A percentile compares a stretch with the other conserved stretches of the same genome.
phyloP scores from a whole-genome alignment of 257 asterid genomes.

The Solanum sejunctum region DNA sequence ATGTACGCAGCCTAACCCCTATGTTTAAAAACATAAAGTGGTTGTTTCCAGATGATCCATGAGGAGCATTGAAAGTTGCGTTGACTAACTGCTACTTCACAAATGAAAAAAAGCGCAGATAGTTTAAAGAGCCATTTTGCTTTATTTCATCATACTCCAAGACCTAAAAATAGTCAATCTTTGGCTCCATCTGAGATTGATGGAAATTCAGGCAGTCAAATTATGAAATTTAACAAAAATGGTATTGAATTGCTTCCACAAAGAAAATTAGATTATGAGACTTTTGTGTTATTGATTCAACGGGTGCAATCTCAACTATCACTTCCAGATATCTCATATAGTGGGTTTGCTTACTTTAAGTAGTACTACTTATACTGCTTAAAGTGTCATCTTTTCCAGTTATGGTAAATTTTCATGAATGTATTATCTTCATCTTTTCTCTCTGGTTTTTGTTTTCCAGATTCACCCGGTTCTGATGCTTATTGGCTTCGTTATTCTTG shows the following conservation, averaged over 20 bases:
- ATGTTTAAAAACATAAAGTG: too few relatives aligned
- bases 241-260: not conserved
- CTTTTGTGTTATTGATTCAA: not conserved
- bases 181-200: too few relatives aligned
- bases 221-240: not conserved
- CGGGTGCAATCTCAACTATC: not conserved
- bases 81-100: too few relatives aligned
- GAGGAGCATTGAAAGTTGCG: too few relatives aligned
- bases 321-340: not conserved
- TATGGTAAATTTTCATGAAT: not conserved
- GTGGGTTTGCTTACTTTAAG: not conserved
- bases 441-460: conserved; percentile 26
- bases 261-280: not conserved
- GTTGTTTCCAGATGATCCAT: too few relatives aligned
- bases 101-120: too few relatives aligned
- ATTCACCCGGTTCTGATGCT: conserved; percentile 91
- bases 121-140: too few relatives aligned
- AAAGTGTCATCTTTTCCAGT: not conserved
- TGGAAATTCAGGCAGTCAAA: too few relatives aligned
- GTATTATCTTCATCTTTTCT: not conserved
- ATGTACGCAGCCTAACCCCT: too few relatives aligned
- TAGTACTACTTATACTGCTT: not conserved
- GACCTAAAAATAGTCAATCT: too few relatives aligned
- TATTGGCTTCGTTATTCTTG: conserved; percentile 61
- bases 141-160: too few relatives aligned